Evolutionary conservation across 1,284 basidiomycete genomes (phyloP).

Genomic region (Pascua guehoae): DNA sequence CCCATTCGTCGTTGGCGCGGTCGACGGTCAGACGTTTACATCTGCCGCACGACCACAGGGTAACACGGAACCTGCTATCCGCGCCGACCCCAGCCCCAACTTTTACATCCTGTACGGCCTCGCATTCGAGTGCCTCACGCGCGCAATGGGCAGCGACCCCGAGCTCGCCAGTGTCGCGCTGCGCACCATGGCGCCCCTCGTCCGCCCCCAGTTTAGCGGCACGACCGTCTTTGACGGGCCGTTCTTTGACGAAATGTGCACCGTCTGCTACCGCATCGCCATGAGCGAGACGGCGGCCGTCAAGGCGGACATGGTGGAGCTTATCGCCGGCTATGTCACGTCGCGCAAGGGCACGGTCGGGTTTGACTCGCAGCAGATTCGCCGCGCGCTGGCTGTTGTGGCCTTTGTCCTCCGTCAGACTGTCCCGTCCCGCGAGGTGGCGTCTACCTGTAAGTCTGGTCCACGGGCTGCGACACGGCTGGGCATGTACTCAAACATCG

Average conservation of each 20-base stretch:
- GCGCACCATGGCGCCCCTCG: conserved; percentile 71
- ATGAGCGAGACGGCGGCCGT: conserved; percentile 76
- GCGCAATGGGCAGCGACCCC: conserved; percentile 58
- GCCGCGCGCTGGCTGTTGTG: conserved; percentile 50
- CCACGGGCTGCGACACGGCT: not conserved
- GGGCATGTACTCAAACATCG: not conserved
- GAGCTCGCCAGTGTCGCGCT: conserved; percentile 60
- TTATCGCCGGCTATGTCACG: conserved; percentile 63
- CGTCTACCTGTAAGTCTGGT: conserved; percentile 57
- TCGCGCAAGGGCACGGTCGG: conserved; percentile 42
- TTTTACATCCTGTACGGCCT: conserved; percentile 91
- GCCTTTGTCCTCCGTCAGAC: conserved; percentile 72
- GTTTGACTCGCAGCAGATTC: conserved; percentile 35
- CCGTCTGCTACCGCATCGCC: conserved; percentile 81
- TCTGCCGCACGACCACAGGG: conserved; percentile 20
- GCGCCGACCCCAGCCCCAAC: conserved; percentile 70
- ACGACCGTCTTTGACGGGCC: conserved; percentile 71
- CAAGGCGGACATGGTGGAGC: conserved; percentile 71
- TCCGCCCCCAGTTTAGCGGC: conserved; percentile 75
- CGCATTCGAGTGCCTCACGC: conserved; percentile 81
- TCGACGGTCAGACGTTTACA: conserved; percentile 66
- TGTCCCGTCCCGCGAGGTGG: conserved; percentile 58
- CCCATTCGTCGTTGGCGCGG: conserved; percentile 66
- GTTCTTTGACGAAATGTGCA: conserved; percentile 85
- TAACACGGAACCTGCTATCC: conserved; percentile 31